phyloP scores from a whole-genome alignment of 2,329 filamentous ascomycete species.

The Paraphoma sp. region DNA sequence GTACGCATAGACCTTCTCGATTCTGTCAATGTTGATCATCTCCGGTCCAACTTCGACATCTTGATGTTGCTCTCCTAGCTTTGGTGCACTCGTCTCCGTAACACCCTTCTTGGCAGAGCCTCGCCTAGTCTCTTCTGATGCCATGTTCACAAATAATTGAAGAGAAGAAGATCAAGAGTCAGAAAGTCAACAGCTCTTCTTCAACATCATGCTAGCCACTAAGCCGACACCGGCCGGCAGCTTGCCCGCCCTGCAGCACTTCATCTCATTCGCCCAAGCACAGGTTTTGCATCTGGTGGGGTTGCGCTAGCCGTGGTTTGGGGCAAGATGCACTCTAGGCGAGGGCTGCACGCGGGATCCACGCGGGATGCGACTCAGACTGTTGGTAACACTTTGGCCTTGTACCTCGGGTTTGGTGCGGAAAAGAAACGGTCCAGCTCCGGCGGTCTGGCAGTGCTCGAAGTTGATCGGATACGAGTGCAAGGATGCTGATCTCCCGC shows the following conservation, averaged over 20 bases:
- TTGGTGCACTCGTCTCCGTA: constrained; percentile 16
- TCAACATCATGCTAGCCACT: constrained; percentile 1
- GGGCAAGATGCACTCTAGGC: constrained; percentile 8
- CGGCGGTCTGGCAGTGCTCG: background rate
- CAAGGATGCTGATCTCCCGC: constrained; percentile 13
- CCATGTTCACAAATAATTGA: constrained; percentile 22
- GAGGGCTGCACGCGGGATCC: background rate
- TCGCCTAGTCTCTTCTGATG: constrained; percentile 20
- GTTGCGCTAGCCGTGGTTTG: constrained; percentile 27
- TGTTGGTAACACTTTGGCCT: background rate
- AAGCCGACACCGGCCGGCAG: constrained; percentile 27
- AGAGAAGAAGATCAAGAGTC: constrained; percentile 12
- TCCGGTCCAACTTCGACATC: constrained; percentile 44
- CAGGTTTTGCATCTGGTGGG: constrained; percentile 27
- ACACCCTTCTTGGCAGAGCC: constrained; percentile 26
- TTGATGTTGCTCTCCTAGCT: constrained; percentile 34
- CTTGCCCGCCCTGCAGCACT: background rate
- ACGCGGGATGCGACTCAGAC: constrained; percentile 5
- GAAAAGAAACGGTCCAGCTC: background rate
- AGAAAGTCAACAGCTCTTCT: background rate
- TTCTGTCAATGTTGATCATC: constrained; percentile 43
- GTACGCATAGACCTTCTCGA: constrained; percentile 48
- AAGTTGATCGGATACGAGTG: background rate
- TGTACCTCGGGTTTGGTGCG: background rate
- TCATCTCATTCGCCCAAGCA: constrained; percentile 17